Evolutionary conservation across 805 yeast genomes (phyloP).

Genomic region (Metschnikowia baotianmanensis): DNA sequence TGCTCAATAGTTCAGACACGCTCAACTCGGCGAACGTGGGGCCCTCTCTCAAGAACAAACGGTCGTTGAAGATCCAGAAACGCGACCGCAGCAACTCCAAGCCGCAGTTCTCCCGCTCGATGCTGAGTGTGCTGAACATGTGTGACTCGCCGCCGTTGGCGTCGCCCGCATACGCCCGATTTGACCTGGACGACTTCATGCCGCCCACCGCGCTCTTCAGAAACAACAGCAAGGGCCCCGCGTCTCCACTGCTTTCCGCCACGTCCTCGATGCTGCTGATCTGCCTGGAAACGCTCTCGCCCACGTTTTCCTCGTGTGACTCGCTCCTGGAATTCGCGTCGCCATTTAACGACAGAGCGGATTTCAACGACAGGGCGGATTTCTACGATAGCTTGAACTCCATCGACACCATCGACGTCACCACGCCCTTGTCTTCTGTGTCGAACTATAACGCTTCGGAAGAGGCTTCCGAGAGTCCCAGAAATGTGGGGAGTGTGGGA

Average conservation of each 20-base stretch:
- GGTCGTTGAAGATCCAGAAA: slow-evolving; percentile 17
- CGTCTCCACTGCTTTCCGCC: slow-evolving; percentile 23
- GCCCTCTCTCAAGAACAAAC: slow-evolving; percentile 11
- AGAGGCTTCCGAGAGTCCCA: too few species aligned
- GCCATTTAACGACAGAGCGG: slow-evolving; percentile 26
- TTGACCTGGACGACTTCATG: slow-evolving; percentile 17
- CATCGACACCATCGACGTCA: not conserved
- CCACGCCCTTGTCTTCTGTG: slow-evolving; percentile 2
- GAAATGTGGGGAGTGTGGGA: too few species aligned
- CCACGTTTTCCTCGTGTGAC: slow-evolving; percentile 30
- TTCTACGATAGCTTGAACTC: slow-evolving; percentile 21
- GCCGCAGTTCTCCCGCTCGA: slow-evolving; percentile 15
- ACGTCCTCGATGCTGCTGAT: slow-evolving; percentile 33
- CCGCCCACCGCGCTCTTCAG: slow-evolving; percentile 21
- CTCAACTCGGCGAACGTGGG: slow-evolving; percentile 8
- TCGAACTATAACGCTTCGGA: not conserved
- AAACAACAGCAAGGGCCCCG: slow-evolving; percentile 16
- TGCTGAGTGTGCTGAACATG: slow-evolving; percentile 7
- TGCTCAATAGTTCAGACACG: slow-evolving; percentile 11
- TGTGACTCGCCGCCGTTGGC: slow-evolving; percentile 9
- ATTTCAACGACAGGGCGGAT: slow-evolving; percentile 26
- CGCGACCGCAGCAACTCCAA: slow-evolving; percentile 12
- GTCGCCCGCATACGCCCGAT: slow-evolving; percentile 9
- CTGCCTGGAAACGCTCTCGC: slow-evolving; percentile 24
- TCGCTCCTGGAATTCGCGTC: slow-evolving; percentile 28